Percentiles rank a stretch among this genome's conserved stretches.
Evolutionary conservation across 176 grass and related monocot genomes (phyloP).

Genomic region (Musa schizocarpa): DNA sequence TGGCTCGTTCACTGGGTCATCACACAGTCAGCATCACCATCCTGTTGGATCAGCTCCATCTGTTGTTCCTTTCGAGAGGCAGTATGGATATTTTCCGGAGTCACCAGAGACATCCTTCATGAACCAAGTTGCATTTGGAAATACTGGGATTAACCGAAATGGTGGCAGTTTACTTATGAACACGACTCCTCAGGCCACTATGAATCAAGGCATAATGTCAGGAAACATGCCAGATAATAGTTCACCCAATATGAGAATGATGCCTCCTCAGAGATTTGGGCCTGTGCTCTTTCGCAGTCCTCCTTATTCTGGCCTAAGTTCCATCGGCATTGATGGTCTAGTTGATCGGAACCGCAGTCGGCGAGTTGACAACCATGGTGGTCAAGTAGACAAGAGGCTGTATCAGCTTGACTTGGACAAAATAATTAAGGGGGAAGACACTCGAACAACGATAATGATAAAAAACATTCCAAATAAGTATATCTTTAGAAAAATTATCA

Average conservation of each 20-base stretch:
- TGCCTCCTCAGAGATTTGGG: constrained; percentile 1
- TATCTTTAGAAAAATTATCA: constrained; percentile 1
- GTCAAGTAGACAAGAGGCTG: constrained; percentile 25
- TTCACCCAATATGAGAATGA: constrained; percentile 21
- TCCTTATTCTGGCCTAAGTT: constrained; percentile 17
- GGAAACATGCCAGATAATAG: constrained; percentile 19
- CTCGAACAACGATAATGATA: constrained; percentile 9
- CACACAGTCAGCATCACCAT: constrained; percentile 11
- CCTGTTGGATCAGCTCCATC: constrained; percentile 42
- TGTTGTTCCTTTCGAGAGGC: constrained; percentile 28
- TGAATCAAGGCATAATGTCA: constrained; percentile 16
- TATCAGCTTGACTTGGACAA: constrained; percentile 10
- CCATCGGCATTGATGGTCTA: constrained; percentile 25
- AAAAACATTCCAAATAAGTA: constrained; percentile 37
- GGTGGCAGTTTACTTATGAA: constrained; percentile 20
- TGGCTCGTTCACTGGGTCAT: constrained; percentile 22
- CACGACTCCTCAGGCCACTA: constrained; percentile 1
- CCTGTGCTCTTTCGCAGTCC: constrained; percentile 11
- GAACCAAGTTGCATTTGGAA: constrained; percentile 28
- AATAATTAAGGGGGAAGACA: constrained; percentile 7
- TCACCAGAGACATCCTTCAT: constrained; percentile 29
- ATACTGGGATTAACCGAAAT: constrained; percentile 19
- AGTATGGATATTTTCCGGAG: constrained; percentile 29
- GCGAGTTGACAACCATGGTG: constrained; percentile 9
- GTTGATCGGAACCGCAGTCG: constrained; percentile 21